Evolutionary conservation across 352 stramenopile genomes (phyloP).

Genomic region (Pythium grandisporangium): DNA sequence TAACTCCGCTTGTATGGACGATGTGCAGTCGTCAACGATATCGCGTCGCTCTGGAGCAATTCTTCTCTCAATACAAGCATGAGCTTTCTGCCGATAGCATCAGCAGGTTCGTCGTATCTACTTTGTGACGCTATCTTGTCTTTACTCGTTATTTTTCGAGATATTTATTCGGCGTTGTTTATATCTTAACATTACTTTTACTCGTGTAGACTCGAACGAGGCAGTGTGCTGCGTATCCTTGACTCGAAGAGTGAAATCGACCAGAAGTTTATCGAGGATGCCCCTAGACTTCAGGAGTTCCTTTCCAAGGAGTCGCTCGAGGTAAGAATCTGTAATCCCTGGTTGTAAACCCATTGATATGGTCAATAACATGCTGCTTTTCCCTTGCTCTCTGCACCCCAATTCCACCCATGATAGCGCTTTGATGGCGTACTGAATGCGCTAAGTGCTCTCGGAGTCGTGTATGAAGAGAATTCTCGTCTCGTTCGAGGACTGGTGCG

Average conservation of each 20-base stretch:
- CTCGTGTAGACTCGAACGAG: conserved; percentile 48
- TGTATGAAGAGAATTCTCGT: conserved; percentile 45
- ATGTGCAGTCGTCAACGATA: conserved; percentile 48
- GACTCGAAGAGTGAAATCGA: conserved; percentile 77
- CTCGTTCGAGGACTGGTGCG: conserved; percentile 83
- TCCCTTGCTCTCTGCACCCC: no score
- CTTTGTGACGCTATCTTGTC: no score
- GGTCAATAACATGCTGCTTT: neutral
- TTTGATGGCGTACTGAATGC: conserved; percentile 54
- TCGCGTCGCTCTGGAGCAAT: conserved; percentile 47
- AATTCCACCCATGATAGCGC: conserved; percentile 22
- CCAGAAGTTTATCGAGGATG: conserved; percentile 53
- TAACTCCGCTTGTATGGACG: neutral
- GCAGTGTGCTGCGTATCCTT: conserved; percentile 79
- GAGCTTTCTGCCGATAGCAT: conserved; percentile 70
- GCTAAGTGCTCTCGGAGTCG: conserved; percentile 51
- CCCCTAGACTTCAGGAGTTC: conserved; percentile 52
- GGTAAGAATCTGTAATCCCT: conserved; percentile 16
- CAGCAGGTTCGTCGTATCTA: conserved; percentile 40
- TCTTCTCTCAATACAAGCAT: conserved; percentile 50
- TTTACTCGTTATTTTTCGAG: no score
- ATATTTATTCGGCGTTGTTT: no score
- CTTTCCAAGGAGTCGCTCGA: conserved; percentile 44
- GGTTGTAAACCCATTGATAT: neutral
- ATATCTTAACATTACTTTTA: neutral